phyloP scores from a whole-genome alignment of 352 stramenopile genomes.

The Phytophthora quininea region DNA sequence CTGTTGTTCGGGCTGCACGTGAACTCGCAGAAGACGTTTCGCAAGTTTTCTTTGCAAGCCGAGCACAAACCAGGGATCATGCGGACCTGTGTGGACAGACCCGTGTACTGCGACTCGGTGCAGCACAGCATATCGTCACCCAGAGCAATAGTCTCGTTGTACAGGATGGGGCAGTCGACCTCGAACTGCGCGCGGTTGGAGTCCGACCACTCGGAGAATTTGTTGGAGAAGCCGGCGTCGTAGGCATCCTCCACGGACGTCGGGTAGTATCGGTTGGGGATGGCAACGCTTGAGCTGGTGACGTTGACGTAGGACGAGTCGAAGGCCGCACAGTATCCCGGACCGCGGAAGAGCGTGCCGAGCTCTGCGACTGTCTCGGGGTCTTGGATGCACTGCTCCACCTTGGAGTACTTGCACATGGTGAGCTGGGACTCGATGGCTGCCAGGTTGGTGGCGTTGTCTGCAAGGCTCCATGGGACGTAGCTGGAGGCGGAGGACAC shows the following conservation, averaged over 20 bases:
- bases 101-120: slow-evolving; percentile 60
- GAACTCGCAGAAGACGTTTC: slow-evolving; percentile 71
- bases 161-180: slow-evolving; percentile 64
- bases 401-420: slow-evolving; percentile 71
- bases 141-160: slow-evolving; percentile 55
- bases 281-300: slow-evolving; percentile 26
- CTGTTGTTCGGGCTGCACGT: slow-evolving; percentile 73
- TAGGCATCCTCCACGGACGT: slow-evolving; percentile 56
- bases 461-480: slow-evolving; percentile 46
- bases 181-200: slow-evolving; percentile 63
- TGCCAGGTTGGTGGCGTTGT: slow-evolving; percentile 43
- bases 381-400: slow-evolving; percentile 57
- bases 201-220: slow-evolving; percentile 66
- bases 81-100: slow-evolving; percentile 58
- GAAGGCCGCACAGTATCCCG: slow-evolving; percentile 57
- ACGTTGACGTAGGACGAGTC: slow-evolving; percentile 59
- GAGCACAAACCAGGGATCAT: slow-evolving; percentile 67
- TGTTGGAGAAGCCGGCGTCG: slow-evolving; percentile 53
- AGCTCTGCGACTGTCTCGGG: slow-evolving; percentile 39
- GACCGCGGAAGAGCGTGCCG: slow-evolving; percentile 41
- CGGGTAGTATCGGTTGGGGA: slow-evolving; percentile 64
- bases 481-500: slow-evolving; percentile 28
- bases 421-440: slow-evolving; percentile 41
- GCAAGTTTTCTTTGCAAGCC: slow-evolving; percentile 66
- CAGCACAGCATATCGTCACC: slow-evolving; percentile 65